Evolutionary conservation across 805 yeast genomes (phyloP), one percentile per base, ranked within the genome.

Genomic region (Starmerella kuoi): DNA sequence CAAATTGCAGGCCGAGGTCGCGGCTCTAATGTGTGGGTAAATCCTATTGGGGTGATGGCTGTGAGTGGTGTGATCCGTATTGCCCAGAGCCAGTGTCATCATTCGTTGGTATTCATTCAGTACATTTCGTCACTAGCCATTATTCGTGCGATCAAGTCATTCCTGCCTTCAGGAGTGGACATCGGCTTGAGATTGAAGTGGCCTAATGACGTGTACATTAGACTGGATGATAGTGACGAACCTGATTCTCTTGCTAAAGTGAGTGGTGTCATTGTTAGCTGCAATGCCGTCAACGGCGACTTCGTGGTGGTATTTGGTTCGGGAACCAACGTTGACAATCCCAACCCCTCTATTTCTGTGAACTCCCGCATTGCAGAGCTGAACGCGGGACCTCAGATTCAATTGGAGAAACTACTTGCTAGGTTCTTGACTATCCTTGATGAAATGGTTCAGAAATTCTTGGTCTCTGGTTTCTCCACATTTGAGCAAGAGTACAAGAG

Each of bases 1-100:
- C 99, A 91, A 60, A 78, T 84, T 1, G 72, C 85, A 0, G 99
- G 98, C 1, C 69, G 88, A 37, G 99, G 99, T 2, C 73, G 99
- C 43, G 94, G 96, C 14, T 93, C 91, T 1, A 91, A 91, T 51
- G 77, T 76, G 2, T 91, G 98, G 98, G 79, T 91, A 20, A 87
- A 84, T 51, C 99, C 99, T 3, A 69, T 72, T 20, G 99, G 99
- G 9, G 93, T 86, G 1, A 62, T 85, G 60, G 94, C 97, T 0
- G 73, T 77, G 5, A 84, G 95, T 0, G 70, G 76, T 1, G 73
- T 84, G 9, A 59, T 83, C 46, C 71, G 76, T 38, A 62, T 86
- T 12, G 76, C 83, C 0, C 54, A 55, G 2, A 55, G 66, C 2
- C 63, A 66, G 19, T 60, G 64, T 17, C 63, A 72, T 25, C 69